These are phyloP conservation scores for Cytospora mali DNA, from an alignment of 2,329 filamentous ascomycete genomes.

Conservation along the genomic window DNA sequence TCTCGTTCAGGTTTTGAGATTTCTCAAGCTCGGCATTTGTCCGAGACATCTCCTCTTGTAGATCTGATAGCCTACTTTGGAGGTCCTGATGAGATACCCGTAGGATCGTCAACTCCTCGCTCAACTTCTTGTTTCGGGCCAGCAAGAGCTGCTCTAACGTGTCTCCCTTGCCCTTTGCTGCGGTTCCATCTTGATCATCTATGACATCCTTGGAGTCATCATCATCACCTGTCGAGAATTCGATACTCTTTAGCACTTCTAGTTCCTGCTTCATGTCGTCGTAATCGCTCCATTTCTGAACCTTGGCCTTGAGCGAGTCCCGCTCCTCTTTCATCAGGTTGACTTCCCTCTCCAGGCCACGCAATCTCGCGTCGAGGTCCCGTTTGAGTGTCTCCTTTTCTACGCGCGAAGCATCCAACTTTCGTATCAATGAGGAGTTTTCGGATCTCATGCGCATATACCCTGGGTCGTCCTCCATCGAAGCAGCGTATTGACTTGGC, in stretches of 20 bases:
- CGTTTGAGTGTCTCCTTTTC: conserved; percentile 83
- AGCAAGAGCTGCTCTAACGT: conserved; percentile 89
- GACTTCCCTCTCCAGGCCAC: conserved; percentile 78
- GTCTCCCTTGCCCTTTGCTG: conserved; percentile 67
- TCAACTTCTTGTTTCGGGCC: conserved; percentile 93
- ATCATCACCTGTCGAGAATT: conserved; percentile 90
- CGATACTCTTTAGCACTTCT: conserved; percentile 95
- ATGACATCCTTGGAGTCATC: conserved; percentile 53
- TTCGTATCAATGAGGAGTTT: conserved; percentile 88
- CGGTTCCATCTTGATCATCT: conserved; percentile 50
- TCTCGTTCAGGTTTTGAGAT: conserved; percentile 80
- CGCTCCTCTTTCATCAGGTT: conserved; percentile 76
- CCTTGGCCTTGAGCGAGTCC: conserved; percentile 75
- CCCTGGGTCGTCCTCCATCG: conserved; percentile 84
- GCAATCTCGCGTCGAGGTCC: conserved; percentile 72
- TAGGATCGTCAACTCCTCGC: conserved; percentile 88
- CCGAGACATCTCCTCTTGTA: conserved; percentile 81
- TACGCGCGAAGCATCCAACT: conserved; percentile 79
- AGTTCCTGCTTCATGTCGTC: conserved; percentile 95
- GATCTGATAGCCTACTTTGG: conserved; percentile 73
- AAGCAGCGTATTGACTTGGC: conserved; percentile 59
- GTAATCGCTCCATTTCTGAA: conserved; percentile 91
- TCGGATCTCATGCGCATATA: conserved; percentile 89
- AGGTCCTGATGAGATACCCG: conserved; percentile 93
- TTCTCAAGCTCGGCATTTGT: conserved; percentile 87